Base-by-base conservation (phyloP, 805 yeast species). In the Blastobotrys parvus region DNA sequence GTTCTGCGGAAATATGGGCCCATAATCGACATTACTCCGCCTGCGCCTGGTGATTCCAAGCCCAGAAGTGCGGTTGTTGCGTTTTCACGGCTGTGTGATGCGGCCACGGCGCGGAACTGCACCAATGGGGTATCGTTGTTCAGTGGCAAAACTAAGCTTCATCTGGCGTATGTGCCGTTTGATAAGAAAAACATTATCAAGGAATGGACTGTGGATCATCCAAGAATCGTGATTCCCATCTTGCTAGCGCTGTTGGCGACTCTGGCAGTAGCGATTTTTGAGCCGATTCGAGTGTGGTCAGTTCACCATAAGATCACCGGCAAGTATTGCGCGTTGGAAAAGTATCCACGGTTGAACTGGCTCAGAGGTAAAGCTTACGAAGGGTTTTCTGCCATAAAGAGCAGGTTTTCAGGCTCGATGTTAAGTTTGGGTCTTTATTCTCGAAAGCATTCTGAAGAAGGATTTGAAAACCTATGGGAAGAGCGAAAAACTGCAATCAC, bases 41-140 rank as follows among this genome's bases (percentile, higher is more conserved):
- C 76, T 1, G 50, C 66, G 0, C 60, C 66, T 2, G 71, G 67
- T 22, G 54, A 67, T 2, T 70, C 71, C 42, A 75, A 70, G 34
- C 76, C 79, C 3, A 61, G 75, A 15, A 62, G 65, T 15, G 80
- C 87, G 5, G 59, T 61, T 2, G 73, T 90, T 2, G 63, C 65
- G 3, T 92, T 80, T 62, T 65, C 70, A 34, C 56, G 69, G 1
- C 61, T 73, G 5, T 70, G 83, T 46, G 76, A 85, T 31, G 92
- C 97, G 1, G 79, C 87, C 5, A 68, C 87, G 46, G 96, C 97
- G 0, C 80, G 86, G 56, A 88, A 88, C 62, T 92, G 98, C 71
- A 71, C 86, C 18, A 87, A 94, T 15, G 96, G 95, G 25, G 66
- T 83, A 47, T 68, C 65, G 17, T 65, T 84, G 32, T 42, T 48